Percentiles rank a stretch among this genome's conserved stretches.
Conservation (phyloP, 306 rosid genomes). For the Casuarina equisetifolia region DNA sequence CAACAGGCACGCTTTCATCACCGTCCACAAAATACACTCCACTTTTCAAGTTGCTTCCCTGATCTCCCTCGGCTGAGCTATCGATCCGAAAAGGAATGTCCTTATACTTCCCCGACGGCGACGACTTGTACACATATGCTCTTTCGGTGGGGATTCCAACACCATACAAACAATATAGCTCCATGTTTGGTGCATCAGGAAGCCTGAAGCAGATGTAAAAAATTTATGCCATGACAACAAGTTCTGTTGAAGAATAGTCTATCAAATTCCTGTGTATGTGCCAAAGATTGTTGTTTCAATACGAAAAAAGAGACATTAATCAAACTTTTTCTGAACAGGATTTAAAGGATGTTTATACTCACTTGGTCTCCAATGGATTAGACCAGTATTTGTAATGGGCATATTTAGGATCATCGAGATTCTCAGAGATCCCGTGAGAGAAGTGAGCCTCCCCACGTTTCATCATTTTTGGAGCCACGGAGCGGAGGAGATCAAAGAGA, state of each 20-base stretch:
- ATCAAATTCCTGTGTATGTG: not conserved
- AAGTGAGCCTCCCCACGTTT: conserved; percentile 67
- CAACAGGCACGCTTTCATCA: conserved; percentile 52
- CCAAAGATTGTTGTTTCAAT: not conserved
- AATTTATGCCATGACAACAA: not conserved
- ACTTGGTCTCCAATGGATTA: conserved; percentile 83
- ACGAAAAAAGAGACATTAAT: not conserved
- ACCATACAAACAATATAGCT: conserved; percentile 71
- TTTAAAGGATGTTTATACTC: conserved; percentile 27
- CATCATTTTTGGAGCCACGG: conserved; percentile 62
- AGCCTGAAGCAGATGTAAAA: conserved; percentile 43
- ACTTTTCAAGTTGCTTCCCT: conserved; percentile 35
- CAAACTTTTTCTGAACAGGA: not conserved
- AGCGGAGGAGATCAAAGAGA: conserved; percentile 49
- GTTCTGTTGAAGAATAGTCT: not conserved
- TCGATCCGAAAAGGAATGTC: conserved; percentile 55
- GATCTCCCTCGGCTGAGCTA: conserved; percentile 49
- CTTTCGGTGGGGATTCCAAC: conserved; percentile 71
- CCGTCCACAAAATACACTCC: conserved; percentile 62
- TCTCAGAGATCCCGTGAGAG: conserved; percentile 78
- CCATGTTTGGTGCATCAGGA: conserved; percentile 76
- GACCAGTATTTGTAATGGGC: conserved; percentile 79
- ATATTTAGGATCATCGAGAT: conserved; percentile 70
- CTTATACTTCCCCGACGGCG: conserved; percentile 49
- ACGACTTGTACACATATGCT: conserved; percentile 46